These are phyloP conservation scores for Sporothrix brasiliensis DNA, from an alignment of 2,329 filamentous ascomycete genomes.

Conservation along the genomic window DNA sequence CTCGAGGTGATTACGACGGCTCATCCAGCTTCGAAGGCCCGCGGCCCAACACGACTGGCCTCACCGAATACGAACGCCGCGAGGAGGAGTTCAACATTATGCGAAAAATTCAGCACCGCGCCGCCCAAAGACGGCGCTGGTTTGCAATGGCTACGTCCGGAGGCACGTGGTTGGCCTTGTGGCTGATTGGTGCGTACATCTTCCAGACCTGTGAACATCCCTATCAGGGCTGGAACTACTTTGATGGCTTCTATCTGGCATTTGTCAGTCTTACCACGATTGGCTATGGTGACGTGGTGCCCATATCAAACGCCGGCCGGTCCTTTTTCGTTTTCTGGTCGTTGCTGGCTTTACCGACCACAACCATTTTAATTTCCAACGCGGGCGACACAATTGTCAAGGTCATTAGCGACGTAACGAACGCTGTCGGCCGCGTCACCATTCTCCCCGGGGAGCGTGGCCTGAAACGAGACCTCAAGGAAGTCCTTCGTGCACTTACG, in stretches of 20 bases:
- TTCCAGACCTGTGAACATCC: conserved; percentile 61
- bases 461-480: conserved; percentile 51
- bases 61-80: conserved; percentile 61
- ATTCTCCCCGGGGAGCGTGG: conserved; percentile 62
- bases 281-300: conserved; percentile 80
- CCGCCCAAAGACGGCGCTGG: conserved; percentile 71
- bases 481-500: conserved; percentile 49
- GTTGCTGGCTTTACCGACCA: conserved; percentile 79
- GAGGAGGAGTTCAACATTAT: conserved; percentile 76
- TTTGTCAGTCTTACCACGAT: conserved; percentile 84
- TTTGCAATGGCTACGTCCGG: conserved; percentile 69
- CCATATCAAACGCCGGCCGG: conserved; percentile 74
- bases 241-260: conserved; percentile 80
- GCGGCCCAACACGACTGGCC: conserved; percentile 29
- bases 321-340: conserved; percentile 95
- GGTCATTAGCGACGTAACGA: conserved; percentile 57
- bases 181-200: conserved; percentile 77
- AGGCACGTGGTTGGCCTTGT: conserved; percentile 70
- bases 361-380: conserved; percentile 82
- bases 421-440: conserved; percentile 61
- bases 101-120: conserved; percentile 73
- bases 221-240: conserved; percentile 71
- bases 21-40: conserved; percentile 27
- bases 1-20: neutral
- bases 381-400: conserved; percentile 82